phyloP scores from a whole-genome alignment of 169 alveolate genomes.

The Plasmodium gonderi region DNA sequence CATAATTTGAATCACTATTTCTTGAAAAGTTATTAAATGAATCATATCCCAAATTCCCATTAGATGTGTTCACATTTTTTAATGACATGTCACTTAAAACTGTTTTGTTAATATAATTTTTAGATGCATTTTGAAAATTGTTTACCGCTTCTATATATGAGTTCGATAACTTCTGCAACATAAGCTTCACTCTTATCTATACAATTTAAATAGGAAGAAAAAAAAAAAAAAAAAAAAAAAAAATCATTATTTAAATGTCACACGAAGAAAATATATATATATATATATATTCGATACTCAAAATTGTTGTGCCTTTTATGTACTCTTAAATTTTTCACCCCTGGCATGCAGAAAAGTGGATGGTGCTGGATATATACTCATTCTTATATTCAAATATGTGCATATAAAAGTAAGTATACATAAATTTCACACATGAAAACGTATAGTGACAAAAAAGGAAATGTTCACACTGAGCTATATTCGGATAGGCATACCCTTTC shows the following conservation, averaged over 20 bases:
- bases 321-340: too few relatives aligned
- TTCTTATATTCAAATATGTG: not conserved
- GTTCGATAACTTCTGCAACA: slow-evolving; percentile 53
- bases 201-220: not conserved
- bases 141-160: slow-evolving; percentile 41
- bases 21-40: slow-evolving; percentile 54
- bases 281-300: not conserved
- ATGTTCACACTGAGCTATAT: not conserved
- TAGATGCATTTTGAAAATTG: slow-evolving; percentile 66
- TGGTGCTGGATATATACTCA: not conserved
- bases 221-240: not conserved
- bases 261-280: not conserved
- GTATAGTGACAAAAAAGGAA: not conserved
- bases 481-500: slow-evolving; percentile 33
- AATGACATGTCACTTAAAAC: slow-evolving; percentile 42
- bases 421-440: not conserved
- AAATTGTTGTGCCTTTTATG: not conserved
- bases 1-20: slow-evolving; percentile 42
- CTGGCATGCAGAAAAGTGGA: too few relatives aligned
- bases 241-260: not conserved
- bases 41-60: slow-evolving; percentile 45
- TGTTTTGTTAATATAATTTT: slow-evolving; percentile 65
- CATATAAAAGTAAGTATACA: not conserved
- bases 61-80: not conserved
- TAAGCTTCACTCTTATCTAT: slow-evolving; percentile 44